phyloP scores from a whole-genome alignment of 139 green algal genomes.

The Chlamydomonas urium region DNA sequence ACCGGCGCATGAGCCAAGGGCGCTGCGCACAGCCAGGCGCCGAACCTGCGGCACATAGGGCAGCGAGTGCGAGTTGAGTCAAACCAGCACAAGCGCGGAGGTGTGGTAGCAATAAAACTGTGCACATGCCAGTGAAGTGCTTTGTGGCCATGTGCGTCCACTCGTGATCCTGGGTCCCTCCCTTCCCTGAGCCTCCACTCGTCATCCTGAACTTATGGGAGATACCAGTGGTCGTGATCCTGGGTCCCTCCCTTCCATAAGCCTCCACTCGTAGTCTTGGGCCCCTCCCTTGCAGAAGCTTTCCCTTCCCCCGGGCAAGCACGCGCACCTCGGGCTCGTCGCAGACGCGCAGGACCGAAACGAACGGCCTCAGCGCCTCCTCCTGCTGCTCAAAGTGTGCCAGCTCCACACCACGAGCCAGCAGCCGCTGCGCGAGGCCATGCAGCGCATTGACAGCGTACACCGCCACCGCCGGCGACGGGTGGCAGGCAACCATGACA shows the following conservation, averaged over 20 bases:
- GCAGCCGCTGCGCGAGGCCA: neutral
- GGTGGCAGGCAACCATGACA: slow-evolving; percentile 72
- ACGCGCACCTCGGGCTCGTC: slow-evolving; percentile 30
- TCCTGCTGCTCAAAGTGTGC: slow-evolving; percentile 79
- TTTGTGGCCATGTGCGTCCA: neutral
- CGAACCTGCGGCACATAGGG: neutral
- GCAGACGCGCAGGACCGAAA: slow-evolving; percentile 75
- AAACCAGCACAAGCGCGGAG: neutral
- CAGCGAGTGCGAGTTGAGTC: neutral
- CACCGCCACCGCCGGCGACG: slow-evolving; percentile 58
- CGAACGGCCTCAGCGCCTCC: slow-evolving; percentile 85
- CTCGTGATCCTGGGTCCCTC: neutral
- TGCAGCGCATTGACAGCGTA: slow-evolving; percentile 18
- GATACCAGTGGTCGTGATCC: neutral
- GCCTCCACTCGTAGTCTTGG: neutral
- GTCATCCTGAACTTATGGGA: neutral
- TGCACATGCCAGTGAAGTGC: neutral
- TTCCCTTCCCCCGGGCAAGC: neutral
- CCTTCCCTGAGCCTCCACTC: neutral
- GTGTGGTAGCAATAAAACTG: neutral
- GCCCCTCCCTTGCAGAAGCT: neutral
- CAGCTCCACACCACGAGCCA: slow-evolving; percentile 56
- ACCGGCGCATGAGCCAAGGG: slow-evolving; percentile 27
- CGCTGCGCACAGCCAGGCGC: slow-evolving; percentile 4
- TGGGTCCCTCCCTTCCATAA: neutral